Conservation (phyloP, 352 stramenopile species). For the Pythium utonaiense region DNA sequence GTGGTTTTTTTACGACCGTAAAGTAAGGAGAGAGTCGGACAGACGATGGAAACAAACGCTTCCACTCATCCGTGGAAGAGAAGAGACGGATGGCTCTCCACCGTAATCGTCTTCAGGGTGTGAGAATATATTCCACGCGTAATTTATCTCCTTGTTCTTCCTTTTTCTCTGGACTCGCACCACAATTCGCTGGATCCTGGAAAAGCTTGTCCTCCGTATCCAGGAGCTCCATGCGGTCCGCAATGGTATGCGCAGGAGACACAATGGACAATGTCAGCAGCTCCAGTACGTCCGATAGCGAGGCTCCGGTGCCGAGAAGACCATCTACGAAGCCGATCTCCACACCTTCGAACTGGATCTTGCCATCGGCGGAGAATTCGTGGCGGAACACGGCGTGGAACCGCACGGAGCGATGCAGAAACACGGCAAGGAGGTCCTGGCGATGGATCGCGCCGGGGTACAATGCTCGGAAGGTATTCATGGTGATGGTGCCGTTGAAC, state of each 20-base stretch:
- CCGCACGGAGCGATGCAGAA: constrained; percentile 14
- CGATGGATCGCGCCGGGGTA: constrained; percentile 18
- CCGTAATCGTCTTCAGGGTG: background rate
- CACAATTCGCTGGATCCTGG: background rate
- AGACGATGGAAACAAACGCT: background rate
- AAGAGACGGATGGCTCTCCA: background rate
- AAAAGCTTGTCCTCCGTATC: background rate
- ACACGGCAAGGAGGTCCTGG: constrained; percentile 14
- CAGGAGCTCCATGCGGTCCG: background rate
- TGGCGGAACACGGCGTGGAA: constrained; percentile 20
- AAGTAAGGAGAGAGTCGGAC: background rate
- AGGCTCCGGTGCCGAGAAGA: constrained; percentile 11
- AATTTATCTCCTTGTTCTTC: constrained; percentile 10
- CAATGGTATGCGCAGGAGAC: constrained; percentile 9
- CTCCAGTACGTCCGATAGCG: constrained; percentile 12
- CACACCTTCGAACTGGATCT: constrained; percentile 20
- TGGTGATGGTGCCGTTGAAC: constrained; percentile 19
- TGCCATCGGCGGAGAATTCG: constrained; percentile 19
- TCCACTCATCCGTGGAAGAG: background rate
- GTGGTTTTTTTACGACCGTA: background rate
- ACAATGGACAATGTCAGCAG: constrained; percentile 19
- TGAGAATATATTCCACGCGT: constrained; percentile 19
- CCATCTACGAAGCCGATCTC: constrained; percentile 20
- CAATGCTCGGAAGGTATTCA: constrained; percentile 19
- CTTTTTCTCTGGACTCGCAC: background rate